Evolutionary conservation across 176 grass and related monocot species (phyloP).

Genomic region (Cenchrus fungigraminus): DNA sequence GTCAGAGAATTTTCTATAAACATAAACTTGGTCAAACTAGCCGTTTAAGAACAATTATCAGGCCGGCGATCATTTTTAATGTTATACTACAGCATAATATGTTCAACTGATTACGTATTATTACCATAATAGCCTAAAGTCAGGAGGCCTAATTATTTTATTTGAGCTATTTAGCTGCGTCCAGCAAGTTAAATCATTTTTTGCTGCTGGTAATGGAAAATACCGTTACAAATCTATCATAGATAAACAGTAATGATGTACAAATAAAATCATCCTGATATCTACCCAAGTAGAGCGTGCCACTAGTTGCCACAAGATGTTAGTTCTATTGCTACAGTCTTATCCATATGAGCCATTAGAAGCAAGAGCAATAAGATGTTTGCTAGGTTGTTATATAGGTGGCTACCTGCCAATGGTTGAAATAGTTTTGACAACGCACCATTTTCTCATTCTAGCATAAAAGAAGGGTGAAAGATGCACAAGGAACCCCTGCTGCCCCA

Average conservation of each 20-base stretch:
- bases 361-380: not conserved
- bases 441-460: conserved; percentile 20
- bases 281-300: not conserved
- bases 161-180: conserved; percentile 11
- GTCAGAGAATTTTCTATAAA: not conserved
- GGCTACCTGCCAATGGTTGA: not conserved
- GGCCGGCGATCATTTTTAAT: not conserved
- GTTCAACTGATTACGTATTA: not conserved
- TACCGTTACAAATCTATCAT: not conserved
- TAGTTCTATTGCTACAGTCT: not conserved
- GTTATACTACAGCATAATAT: not conserved
- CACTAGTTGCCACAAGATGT: conserved; percentile 19
- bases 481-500: not conserved
- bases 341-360: not conserved
- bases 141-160: not conserved
- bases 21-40: conserved; percentile 1
- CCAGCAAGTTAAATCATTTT: not conserved
- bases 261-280: not conserved
- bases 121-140: not conserved
- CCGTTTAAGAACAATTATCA: not conserved
- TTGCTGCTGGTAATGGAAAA: not conserved
- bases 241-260: not conserved
- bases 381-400: not conserved
- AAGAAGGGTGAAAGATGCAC: not conserved
- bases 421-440: not conserved